These are phyloP conservation scores for Trypanosoma vivax DNA, from an alignment of 208 protist genomes.

Conservation along the genomic window DNA sequence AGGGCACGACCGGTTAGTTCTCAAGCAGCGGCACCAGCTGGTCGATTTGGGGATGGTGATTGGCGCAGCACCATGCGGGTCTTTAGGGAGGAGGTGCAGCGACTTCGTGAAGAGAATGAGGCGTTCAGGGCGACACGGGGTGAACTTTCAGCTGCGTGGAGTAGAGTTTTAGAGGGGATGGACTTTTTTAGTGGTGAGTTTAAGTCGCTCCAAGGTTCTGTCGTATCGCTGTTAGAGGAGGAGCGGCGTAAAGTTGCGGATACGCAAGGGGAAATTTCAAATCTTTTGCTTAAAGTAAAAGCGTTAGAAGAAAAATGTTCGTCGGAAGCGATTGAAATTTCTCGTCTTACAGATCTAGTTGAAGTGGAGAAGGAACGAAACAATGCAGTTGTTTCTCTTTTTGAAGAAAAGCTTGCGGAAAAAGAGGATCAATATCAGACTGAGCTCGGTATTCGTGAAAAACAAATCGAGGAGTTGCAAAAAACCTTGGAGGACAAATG, in stretches of 20 bases:
- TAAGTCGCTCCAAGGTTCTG: not conserved
- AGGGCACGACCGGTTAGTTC: not conserved
- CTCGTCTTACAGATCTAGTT: slow-evolving; percentile 10
- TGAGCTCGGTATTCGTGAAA: slow-evolving; percentile 12
- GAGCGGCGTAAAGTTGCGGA: slow-evolving; percentile 2
- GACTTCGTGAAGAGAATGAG: slow-evolving; percentile 13
- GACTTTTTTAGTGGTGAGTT: slow-evolving; percentile 10
- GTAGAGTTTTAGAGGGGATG: slow-evolving; percentile 9
- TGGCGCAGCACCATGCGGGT: slow-evolving; percentile 7
- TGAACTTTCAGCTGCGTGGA: slow-evolving; percentile 3
- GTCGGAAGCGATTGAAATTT: slow-evolving; percentile 1
- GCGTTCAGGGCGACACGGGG: slow-evolving; percentile 1
- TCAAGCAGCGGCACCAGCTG: not conserved
- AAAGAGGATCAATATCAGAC: slow-evolving; percentile 8
- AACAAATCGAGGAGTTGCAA: slow-evolving; percentile 11
- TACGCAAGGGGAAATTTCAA: slow-evolving; percentile 5
- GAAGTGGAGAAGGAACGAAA: slow-evolving; percentile 6
- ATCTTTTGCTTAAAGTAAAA: slow-evolving; percentile 9
- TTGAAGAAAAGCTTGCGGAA: slow-evolving; percentile 6
- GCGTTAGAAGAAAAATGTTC: slow-evolving; percentile 8
- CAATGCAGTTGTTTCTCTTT: slow-evolving; percentile 2
- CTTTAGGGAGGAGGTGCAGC: slow-evolving; percentile 11
- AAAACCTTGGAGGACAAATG: slow-evolving; percentile 2
- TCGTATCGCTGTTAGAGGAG: slow-evolving; percentile 8
- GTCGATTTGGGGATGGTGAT: slow-evolving; percentile 4